Evolutionary conservation across 768 basidiomycete species (phyloP).

Genomic region (Mycena epipterygia): DNA sequence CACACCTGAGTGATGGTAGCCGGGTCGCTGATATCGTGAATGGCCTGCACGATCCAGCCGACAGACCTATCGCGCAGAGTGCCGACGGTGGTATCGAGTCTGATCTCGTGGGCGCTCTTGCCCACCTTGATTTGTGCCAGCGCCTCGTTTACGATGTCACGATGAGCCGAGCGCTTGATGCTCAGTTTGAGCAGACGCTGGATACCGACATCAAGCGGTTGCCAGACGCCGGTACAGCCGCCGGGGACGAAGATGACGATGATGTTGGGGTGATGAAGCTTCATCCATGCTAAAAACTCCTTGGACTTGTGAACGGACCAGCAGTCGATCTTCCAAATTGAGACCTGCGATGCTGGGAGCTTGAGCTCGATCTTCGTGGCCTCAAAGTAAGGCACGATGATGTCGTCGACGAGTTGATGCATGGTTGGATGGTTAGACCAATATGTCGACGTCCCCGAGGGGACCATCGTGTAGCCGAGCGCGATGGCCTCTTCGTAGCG

Average conservation of each 20-base stretch:
- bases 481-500: constrained; percentile 39
- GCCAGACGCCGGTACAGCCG: constrained; percentile 40
- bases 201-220: constrained; percentile 40
- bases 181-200: constrained; percentile 39
- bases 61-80: constrained; percentile 22
- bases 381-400: constrained; percentile 46
- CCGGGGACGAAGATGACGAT: constrained; percentile 40
- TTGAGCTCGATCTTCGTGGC: constrained; percentile 28
- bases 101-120: not conserved
- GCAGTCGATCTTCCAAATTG: constrained; percentile 37
- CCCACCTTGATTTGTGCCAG: constrained; percentile 39
- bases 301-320: constrained; percentile 48
- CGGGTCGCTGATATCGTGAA: constrained; percentile 3
- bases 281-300: constrained; percentile 47
- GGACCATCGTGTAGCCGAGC: constrained; percentile 40
- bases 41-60: constrained; percentile 21
- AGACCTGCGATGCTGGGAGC: constrained; percentile 29
- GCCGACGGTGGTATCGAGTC: constrained; percentile 17
- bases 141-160: constrained; percentile 27
- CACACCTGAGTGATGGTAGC: not conserved
- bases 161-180: constrained; percentile 35
- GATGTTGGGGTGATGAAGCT: constrained; percentile 39
- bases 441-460: constrained; percentile 39
- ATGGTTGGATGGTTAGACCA: constrained; percentile 45
- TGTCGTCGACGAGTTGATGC: constrained; percentile 39